Evolutionary conservation across 305 asterid genomes (phyloP), one percentile per base, ranked within the genome.

Genomic region (Andrographis paniculata): DNA sequence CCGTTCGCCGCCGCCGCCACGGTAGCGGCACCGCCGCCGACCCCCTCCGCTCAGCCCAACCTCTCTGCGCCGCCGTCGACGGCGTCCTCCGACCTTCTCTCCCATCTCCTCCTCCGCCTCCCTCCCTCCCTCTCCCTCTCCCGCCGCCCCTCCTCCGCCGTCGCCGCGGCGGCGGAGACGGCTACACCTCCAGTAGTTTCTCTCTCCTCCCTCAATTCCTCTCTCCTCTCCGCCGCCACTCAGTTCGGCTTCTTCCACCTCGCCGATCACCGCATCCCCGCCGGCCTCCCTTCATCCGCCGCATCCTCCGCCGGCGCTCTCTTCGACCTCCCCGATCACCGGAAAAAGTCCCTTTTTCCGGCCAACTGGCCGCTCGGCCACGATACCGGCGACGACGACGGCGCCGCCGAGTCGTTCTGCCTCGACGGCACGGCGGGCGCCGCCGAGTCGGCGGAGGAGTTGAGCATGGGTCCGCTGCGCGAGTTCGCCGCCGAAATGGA

Each of bases 311-410:
- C 82, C 12, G 20, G 27, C 17, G 75, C 80, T 2, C 69, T 78
- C 54, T 70, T 79, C 64, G 23, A 53, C 63, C 86, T 78, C 56
- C 68, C 88, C 38, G 51, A 10, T 17, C 53, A 54, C 41, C 64
- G 55, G 5, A 79, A 83, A 40, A 61, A 49, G 0, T 59, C 43
- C 27, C 36, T 49, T 43, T 71, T 75, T 70, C 78, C 89, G 9
- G 53, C 38, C 17, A 66, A 72, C 74, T 84, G 93, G 93, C 95
- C 95, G 3, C 46, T 84, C 36, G 95, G 95, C 13, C 72, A 69
- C 27, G 82, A 79, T 8, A 40, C 18, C 4, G 68, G 51, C 6
- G 80, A 62, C 1, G 72, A 50, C 37, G 63, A 48, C 10, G 58
- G 44, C 40, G 51, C 39, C 47, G 52, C 59, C 5, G 85, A 72